A percentile compares a stretch with the other conserved stretches of the same genome.
Conservation (phyloP, 108 stramenopile species). For the Mayamaea pseudoterrestris region DNA sequence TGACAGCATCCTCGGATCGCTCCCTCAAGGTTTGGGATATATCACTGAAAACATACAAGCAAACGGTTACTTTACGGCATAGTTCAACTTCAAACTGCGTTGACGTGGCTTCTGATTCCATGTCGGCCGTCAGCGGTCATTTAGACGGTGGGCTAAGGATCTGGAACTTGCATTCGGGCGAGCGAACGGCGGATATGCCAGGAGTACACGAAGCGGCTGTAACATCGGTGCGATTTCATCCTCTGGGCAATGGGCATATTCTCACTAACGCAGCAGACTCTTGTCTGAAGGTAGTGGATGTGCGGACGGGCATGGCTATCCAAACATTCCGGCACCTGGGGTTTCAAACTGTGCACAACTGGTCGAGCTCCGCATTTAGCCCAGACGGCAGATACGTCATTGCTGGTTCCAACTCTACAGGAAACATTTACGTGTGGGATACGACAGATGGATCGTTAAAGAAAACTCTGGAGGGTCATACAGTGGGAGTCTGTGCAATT, state of each 20-base stretch:
- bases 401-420: slow-evolving; percentile 45
- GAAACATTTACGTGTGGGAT: slow-evolving; percentile 65
- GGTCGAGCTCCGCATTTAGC: slow-evolving; percentile 42
- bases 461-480: slow-evolving; percentile 31
- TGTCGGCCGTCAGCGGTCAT: slow-evolving; percentile 50
- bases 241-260: slow-evolving; percentile 32
- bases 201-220: slow-evolving; percentile 54
- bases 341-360: slow-evolving; percentile 28
- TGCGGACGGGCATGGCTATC: slow-evolving; percentile 26
- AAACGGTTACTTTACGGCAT: slow-evolving; percentile 59
- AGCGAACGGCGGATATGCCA: slow-evolving; percentile 41
- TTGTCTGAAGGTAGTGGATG: slow-evolving; percentile 54
- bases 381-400: slow-evolving; percentile 47
- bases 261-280: slow-evolving; percentile 73
- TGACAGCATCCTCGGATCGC: slow-evolving; percentile 76
- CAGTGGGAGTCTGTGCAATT: slow-evolving; percentile 46
- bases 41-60: slow-evolving; percentile 58
- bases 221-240: slow-evolving; percentile 69
- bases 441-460: slow-evolving; percentile 22
- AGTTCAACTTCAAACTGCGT: slow-evolving; percentile 57
- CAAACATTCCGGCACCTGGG: slow-evolving; percentile 36
- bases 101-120: slow-evolving; percentile 36
- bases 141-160: slow-evolving; percentile 62
- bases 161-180: slow-evolving; percentile 61
- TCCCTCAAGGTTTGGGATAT: slow-evolving; percentile 81